Percentiles rank a stretch among this genome's conserved stretches.
Conservation (phyloP, 106 monocot species). For the Xerophyta viscosa region DNA sequence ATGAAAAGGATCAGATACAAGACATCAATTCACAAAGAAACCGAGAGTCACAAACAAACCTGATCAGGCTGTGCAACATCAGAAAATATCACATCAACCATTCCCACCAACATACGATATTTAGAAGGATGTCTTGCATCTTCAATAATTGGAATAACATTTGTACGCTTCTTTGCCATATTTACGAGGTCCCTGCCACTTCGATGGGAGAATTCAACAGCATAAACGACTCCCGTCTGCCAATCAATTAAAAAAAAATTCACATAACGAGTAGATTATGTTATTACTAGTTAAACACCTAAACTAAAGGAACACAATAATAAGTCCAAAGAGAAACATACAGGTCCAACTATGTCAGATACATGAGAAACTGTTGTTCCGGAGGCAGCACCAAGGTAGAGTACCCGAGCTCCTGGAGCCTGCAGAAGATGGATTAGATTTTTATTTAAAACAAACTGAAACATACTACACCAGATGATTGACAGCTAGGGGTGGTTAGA, state of each 20-base stretch:
- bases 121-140: slow-evolving; percentile 98
- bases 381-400: slow-evolving; percentile 95
- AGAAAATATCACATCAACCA: slow-evolving; percentile 98
- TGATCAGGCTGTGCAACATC: slow-evolving; percentile 99
- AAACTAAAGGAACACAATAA: too few species aligned
- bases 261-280: too few species aligned
- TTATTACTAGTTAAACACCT: not conserved
- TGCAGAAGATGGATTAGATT: slow-evolving; percentile 7
- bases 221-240: slow-evolving; percentile 89
- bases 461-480: too few species aligned
- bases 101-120: slow-evolving; percentile 91
- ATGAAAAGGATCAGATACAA: too few species aligned
- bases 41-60: slow-evolving; percentile 28
- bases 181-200: slow-evolving; percentile 95
- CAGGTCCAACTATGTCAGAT: slow-evolving; percentile 97
- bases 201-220: slow-evolving; percentile 95
- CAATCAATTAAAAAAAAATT: not conserved
- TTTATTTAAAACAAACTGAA: not conserved
- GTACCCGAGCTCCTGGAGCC: slow-evolving; percentile 68
- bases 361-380: slow-evolving; percentile 97
- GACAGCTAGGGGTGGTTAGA: too few species aligned
- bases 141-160: slow-evolving; percentile 95
- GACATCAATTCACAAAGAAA: too few species aligned
- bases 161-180: slow-evolving; percentile 95
- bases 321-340: slow-evolving; percentile 17